Conservation (phyloP, 2,329 filamentous ascomycete species). For the Sclerotiophoma versabilis region DNA sequence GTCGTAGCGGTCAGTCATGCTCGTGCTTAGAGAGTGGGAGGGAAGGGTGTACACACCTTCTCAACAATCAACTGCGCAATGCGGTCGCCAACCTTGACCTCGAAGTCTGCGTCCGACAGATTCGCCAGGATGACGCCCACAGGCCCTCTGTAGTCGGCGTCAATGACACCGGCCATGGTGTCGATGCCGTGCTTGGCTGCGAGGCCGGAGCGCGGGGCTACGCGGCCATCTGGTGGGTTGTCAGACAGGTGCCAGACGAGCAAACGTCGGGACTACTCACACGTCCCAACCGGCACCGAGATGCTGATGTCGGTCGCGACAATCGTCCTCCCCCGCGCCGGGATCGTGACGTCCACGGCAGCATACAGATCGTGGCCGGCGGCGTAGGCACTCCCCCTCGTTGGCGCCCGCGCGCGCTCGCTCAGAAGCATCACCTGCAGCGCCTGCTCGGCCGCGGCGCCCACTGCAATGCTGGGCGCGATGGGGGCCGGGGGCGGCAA, state of each 20-base stretch:
- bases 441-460: conserved; percentile 54
- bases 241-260: not conserved
- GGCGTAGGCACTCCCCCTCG: conserved; percentile 84
- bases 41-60: conserved; percentile 66
- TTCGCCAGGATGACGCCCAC: conserved; percentile 97
- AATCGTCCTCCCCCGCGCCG: conserved; percentile 80
- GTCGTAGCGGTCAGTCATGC: conserved; percentile 16
- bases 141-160: conserved; percentile 93
- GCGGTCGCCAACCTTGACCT: conserved; percentile 83
- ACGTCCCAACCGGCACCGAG: conserved; percentile 88
- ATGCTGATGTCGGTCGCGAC: conserved; percentile 93
- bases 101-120: conserved; percentile 81
- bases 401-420: conserved; percentile 79
- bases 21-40: too few species aligned
- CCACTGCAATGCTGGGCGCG: conserved; percentile 32
- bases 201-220: conserved; percentile 89
- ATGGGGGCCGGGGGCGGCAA: conserved; percentile 34
- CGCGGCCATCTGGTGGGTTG: conserved; percentile 74
- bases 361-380: conserved; percentile 95
- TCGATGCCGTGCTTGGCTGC: conserved; percentile 96
- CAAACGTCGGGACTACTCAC: conserved; percentile 59
- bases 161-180: conserved; percentile 94
- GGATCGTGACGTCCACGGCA: conserved; percentile 75
- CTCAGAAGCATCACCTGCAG: conserved; percentile 90
- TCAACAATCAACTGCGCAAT: conserved; percentile 94